Evolutionary conservation across 2,329 filamentous ascomycete genomes (phyloP).

Genomic region (Aspergillus brunneoviolaceus): DNA sequence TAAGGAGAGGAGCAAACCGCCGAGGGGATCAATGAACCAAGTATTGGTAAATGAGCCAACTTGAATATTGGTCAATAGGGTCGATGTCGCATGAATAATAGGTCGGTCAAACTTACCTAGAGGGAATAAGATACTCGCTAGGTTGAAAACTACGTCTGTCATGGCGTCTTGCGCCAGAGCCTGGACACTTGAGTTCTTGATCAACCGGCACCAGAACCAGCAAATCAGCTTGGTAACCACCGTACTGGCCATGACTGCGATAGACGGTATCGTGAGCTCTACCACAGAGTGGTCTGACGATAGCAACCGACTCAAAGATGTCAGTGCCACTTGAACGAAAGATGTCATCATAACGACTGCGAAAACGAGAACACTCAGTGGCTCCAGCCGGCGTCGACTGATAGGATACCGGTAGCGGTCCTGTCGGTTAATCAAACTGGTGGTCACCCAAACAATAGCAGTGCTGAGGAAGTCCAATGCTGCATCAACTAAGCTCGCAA

Average conservation of each 20-base stretch:
- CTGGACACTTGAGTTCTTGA: slow-evolving; percentile 83
- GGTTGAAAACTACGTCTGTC: slow-evolving; percentile 87
- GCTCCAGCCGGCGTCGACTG: slow-evolving; percentile 62
- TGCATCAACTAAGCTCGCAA: slow-evolving; percentile 65
- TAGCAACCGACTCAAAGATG: slow-evolving; percentile 58
- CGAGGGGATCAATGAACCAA: slow-evolving; percentile 63
- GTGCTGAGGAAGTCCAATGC: slow-evolving; percentile 67
- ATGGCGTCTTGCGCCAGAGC: slow-evolving; percentile 69
- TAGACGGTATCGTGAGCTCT: slow-evolving; percentile 69
- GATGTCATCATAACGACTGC: slow-evolving; percentile 67
- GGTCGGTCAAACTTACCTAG: slow-evolving; percentile 45
- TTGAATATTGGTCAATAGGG: slow-evolving; percentile 3
- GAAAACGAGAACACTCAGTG: slow-evolving; percentile 65
- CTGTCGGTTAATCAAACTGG: slow-evolving; percentile 58
- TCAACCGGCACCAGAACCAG: slow-evolving; percentile 84
- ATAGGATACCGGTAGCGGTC: slow-evolving; percentile 65
- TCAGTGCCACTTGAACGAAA: slow-evolving; percentile 61
- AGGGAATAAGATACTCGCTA: slow-evolving; percentile 83
- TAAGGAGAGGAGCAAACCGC: slow-evolving; percentile 60
- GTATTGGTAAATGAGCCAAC: slow-evolving; percentile 38
- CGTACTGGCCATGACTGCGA: slow-evolving; percentile 77
- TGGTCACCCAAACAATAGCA: slow-evolving; percentile 62
- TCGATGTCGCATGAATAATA: neutral
- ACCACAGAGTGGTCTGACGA: slow-evolving; percentile 66
- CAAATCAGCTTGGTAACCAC: slow-evolving; percentile 78